Evolutionary conservation across 169 alveolate species (phyloP).

Genomic region (Plasmodium billcollinsi): DNA sequence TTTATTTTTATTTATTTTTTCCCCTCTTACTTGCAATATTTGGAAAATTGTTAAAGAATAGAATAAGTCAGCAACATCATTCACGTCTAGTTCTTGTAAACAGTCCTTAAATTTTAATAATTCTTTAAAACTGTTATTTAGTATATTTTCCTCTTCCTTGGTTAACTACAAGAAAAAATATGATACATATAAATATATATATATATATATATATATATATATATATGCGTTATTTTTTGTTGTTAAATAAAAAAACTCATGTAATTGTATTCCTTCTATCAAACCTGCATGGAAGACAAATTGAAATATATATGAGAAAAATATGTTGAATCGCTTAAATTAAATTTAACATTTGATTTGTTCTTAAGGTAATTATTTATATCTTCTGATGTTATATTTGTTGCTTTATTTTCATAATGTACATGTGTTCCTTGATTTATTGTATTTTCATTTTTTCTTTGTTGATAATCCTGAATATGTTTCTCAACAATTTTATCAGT

Average conservation of each 20-base stretch:
- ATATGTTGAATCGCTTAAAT: conserved; percentile 38
- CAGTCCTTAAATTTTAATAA: conserved; percentile 3
- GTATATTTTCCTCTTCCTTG: conserved; percentile 30
- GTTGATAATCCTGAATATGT: too few relatives aligned
- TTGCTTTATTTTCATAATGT: neutral
- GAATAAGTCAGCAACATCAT: conserved; percentile 39
- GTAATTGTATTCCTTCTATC: neutral
- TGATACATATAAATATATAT: neutral
- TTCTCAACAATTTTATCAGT: neutral
- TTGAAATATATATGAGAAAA: conserved; percentile 46
- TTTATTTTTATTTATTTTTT: neutral
- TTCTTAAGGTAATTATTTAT: conserved; percentile 18
- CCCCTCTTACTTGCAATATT: conserved; percentile 17
- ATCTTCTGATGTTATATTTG: conserved; percentile 6
- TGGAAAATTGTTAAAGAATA: conserved; percentile 39
- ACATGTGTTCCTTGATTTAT: too few relatives aligned
- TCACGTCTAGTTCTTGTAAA: conserved; percentile 34
- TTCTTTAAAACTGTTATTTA: conserved; percentile 4
- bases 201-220: neutral
- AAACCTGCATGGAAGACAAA: conserved; percentile 34
- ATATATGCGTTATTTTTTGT: neutral
- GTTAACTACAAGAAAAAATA: conserved; percentile 12
- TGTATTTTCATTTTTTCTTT: neutral
- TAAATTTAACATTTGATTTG: conserved; percentile 23
- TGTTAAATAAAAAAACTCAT: neutral